phyloP scores from a whole-genome alignment of 1,284 basidiomycete genomes.

The Serendipita sp. region DNA sequence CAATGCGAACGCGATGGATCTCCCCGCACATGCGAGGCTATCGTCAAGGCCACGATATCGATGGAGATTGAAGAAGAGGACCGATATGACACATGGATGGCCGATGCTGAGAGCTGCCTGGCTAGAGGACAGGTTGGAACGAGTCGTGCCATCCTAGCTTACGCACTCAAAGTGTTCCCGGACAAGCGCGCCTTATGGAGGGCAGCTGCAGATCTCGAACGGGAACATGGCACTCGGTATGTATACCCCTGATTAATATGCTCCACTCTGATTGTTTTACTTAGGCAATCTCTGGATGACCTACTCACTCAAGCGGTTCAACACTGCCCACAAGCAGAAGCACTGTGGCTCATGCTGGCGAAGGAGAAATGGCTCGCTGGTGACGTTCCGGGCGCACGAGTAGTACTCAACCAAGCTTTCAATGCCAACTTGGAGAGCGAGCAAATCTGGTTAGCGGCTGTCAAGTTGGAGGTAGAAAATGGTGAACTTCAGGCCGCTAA shows the following conservation, averaged over 20 bases:
- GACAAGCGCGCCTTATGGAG: conserved; percentile 75
- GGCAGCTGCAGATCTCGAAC: conserved; percentile 83
- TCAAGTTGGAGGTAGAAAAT: conserved; percentile 91
- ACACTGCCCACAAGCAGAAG: conserved; percentile 86
- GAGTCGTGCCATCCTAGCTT: conserved; percentile 77
- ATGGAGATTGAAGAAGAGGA: conserved; percentile 95
- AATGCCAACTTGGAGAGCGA: conserved; percentile 93
- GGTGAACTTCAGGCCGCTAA: conserved; percentile 76
- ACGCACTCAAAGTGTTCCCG: conserved; percentile 84
- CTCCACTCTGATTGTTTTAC: neutral
- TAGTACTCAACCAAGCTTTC: conserved; percentile 81
- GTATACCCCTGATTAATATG: conserved; percentile 16
- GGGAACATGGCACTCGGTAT: conserved; percentile 67
- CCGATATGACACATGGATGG: conserved; percentile 75
- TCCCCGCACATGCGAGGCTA: conserved; percentile 79
- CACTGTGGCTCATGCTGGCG: conserved; percentile 93
- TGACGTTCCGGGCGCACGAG: conserved; percentile 76
- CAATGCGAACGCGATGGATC: conserved; percentile 79
- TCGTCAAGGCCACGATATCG: conserved; percentile 87
- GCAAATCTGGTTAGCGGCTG: conserved; percentile 92
- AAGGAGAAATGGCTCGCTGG: conserved; percentile 88
- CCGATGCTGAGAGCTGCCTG: conserved; percentile 78
- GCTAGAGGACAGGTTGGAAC: conserved; percentile 65
- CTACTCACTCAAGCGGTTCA: conserved; percentile 73
- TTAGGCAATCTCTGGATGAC: conserved; percentile 65